Evolutionary conservation across 345 rosid species (phyloP).

Genomic region (Pelargonium nanum): DNA sequence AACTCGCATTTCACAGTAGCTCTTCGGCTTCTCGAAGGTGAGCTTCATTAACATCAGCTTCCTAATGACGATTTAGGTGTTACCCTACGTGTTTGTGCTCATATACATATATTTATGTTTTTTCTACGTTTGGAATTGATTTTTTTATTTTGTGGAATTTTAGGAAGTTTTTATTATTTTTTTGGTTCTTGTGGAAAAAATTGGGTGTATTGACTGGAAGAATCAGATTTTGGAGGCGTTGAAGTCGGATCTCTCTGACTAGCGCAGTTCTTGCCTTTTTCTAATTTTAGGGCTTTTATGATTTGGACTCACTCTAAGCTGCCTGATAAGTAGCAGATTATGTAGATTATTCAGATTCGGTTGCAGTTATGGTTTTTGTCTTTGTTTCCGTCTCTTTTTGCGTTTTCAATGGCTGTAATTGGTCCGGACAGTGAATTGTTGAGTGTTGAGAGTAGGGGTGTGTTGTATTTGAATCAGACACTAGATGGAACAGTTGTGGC

Average conservation of each 20-base stretch:
- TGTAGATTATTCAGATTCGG: slow-evolving; percentile 15
- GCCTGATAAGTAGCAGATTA: slow-evolving; percentile 27
- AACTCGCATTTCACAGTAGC: slow-evolving; percentile 12
- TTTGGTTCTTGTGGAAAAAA: slow-evolving; percentile 2
- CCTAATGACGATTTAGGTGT: neutral
- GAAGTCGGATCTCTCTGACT: slow-evolving; percentile 50
- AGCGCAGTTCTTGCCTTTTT: slow-evolving; percentile 12
- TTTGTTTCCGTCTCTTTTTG: slow-evolving; percentile 2
- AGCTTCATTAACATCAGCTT: neutral
- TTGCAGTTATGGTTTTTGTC: neutral
- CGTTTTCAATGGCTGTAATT: slow-evolving; percentile 3
- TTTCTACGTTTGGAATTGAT: neutral
- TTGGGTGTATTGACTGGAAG: slow-evolving; percentile 13
- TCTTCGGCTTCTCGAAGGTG: neutral
- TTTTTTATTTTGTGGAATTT: neutral
- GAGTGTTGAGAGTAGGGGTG: neutral
- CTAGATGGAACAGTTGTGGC: neutral
- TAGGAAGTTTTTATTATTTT: neutral
- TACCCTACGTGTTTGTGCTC: neutral
- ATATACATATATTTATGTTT: too few relatives aligned
- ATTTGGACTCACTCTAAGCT: slow-evolving; percentile 22
- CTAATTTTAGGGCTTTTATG: slow-evolving; percentile 26
- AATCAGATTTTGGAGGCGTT: slow-evolving; percentile 21
- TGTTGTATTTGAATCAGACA: neutral
- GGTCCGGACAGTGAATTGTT: neutral